A percentile compares a stretch with the other conserved stretches of the same genome.
phyloP scores from a whole-genome alignment of 192 early-diverging fungal genomes.

The Diversispora epigaea region DNA sequence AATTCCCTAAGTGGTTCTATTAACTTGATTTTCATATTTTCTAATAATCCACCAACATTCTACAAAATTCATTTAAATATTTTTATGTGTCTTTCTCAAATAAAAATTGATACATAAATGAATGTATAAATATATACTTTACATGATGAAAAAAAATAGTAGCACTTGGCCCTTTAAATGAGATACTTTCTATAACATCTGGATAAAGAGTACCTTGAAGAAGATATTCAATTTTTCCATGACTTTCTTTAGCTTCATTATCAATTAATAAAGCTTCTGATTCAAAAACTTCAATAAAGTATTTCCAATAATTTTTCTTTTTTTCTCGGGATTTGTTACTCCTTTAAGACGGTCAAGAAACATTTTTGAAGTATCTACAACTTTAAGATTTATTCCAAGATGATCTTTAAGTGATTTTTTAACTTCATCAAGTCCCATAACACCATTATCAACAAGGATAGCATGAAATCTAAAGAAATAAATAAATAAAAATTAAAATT shows the following conservation, averaged over 20 bases:
- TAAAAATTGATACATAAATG: not conserved
- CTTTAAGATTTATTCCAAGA: slow-evolving; percentile 93
- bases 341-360: slow-evolving; percentile 87
- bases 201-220: slow-evolving; percentile 98
- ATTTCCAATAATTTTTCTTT: slow-evolving; percentile 99
- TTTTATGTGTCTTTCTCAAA: not conserved
- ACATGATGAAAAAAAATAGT: slow-evolving; percentile 99
- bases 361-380: slow-evolving; percentile 82
- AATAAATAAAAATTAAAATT: not conserved
- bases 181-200: slow-evolving; percentile 98
- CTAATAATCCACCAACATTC: slow-evolving; percentile 95
- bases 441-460: slow-evolving; percentile 96
- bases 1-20: slow-evolving; percentile 98
- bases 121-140: slow-evolving; percentile 29
- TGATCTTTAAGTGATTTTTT: slow-evolving; percentile 83
- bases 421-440: slow-evolving; percentile 97
- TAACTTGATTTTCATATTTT: slow-evolving; percentile 96
- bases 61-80: slow-evolving; percentile 24
- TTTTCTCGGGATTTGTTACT: slow-evolving; percentile 93
- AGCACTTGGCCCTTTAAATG: slow-evolving; percentile 98
- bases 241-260: slow-evolving; percentile 64
- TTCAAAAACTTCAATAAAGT: slow-evolving; percentile 99
- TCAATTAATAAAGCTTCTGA: slow-evolving; percentile 88
- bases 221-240: slow-evolving; percentile 87
- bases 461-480: slow-evolving; percentile 74